Evolutionary conservation across 2,329 filamentous ascomycete species (phyloP), one percentile per base, ranked within the genome.

Genomic region (Fusarium ramigenum): DNA sequence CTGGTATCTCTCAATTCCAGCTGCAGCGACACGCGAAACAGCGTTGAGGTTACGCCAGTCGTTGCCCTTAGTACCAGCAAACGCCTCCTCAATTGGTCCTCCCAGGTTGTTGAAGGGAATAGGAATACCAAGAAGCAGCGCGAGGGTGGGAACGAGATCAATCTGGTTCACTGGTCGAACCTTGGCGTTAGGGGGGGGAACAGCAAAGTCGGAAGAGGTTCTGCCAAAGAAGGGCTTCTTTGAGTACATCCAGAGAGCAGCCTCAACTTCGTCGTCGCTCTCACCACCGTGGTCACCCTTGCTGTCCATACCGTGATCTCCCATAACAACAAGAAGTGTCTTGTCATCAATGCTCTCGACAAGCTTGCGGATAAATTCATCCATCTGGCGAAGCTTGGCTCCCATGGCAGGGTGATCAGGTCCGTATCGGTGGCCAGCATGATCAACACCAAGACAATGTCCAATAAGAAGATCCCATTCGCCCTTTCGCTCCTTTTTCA

Each of bases 231-330:
- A 82, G 1, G 91, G 91, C 75, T 90, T 92, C 82, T 95, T 97
- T 3, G 96, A 97, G 81, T 98, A 99, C 95, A 99, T 97, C 96
- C 96, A 99, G 52, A 99, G 83, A 5, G 96, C 95, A 63, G 96
- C 95, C 82, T 99, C 91, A 11, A 99, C 90, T 81, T 99, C 96
- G 73, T 98, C 95, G 75, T 98, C 94, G 37, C 96, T 98, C 84
- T 99, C 96, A 61, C 96, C 96, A n/a, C 96, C 96, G 79, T 99
- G 96, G 75, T 99, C 96, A 23, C 96, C 96, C 84, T 99, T 98
- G 69, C 89, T 86, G 81, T 99, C 96, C 96, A 99, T 99, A 16
- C 96, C 96, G 79, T 99, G 96, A 80, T 99, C 96, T n/a, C 96
- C 96, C 94, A 99, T 97, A 19, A 99, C 93, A 25, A 99, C 91